These are phyloP conservation scores for Starmerella powellii DNA, from an alignment of 805 yeast genomes.

Conservation along the genomic window DNA sequence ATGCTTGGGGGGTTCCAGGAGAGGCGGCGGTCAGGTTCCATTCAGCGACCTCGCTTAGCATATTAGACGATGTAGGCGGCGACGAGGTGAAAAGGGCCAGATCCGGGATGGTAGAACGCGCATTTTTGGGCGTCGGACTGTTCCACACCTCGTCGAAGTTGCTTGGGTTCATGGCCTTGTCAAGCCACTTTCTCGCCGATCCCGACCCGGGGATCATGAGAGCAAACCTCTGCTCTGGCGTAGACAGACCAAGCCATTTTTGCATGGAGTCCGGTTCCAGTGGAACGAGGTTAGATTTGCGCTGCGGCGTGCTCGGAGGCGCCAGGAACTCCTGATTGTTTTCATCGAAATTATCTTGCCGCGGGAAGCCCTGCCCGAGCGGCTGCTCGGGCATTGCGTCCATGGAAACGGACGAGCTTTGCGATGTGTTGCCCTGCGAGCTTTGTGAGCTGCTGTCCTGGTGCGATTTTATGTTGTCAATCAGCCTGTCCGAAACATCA, in stretches of 20 bases:
- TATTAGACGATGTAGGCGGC: slow-evolving; percentile 20
- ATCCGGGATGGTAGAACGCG: neutral
- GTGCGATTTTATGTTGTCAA: too few relatives aligned
- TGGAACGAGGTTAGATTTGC: neutral
- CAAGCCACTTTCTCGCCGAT: slow-evolving; percentile 18
- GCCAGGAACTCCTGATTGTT: neutral
- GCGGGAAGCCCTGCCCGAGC: too few relatives aligned
- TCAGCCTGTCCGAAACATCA: slow-evolving; percentile 6
- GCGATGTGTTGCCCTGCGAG: neutral
- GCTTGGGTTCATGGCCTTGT: slow-evolving; percentile 12
- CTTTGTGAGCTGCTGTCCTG: too few relatives aligned
- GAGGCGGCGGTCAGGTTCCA: slow-evolving; percentile 7
- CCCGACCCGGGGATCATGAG: slow-evolving; percentile 14
- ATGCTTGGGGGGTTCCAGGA: slow-evolving; percentile 1
- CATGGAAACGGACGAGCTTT: neutral
- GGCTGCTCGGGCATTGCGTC: slow-evolving; percentile 1
- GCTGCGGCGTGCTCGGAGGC: slow-evolving; percentile 10
- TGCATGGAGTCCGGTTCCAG: slow-evolving; percentile 17
- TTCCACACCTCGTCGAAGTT: slow-evolving; percentile 16
- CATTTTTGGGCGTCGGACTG: slow-evolving; percentile 16
- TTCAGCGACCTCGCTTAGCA: slow-evolving; percentile 19
- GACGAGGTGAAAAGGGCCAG: slow-evolving; percentile 15
- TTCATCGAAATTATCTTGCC: too few relatives aligned
- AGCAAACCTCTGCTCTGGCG: slow-evolving; percentile 13
- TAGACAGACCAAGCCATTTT: slow-evolving; percentile 15